These are phyloP conservation scores for Erythrophleum ivorense DNA, from an alignment of 331 rosid species.

Conservation along the genomic window DNA sequence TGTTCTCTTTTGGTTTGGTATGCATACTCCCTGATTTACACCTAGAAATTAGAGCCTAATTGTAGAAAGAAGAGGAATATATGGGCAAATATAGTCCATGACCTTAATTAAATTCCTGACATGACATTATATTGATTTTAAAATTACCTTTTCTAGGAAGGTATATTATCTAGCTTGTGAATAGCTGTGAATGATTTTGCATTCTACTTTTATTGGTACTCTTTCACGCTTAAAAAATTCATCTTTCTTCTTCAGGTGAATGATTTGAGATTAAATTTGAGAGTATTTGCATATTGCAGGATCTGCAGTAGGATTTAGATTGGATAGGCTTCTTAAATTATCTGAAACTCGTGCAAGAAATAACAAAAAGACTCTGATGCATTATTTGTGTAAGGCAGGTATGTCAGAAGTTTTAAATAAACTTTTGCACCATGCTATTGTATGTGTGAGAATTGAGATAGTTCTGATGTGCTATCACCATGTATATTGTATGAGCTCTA, in stretches of 20 bases:
- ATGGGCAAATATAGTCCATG: constrained; percentile 14
- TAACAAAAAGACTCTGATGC: constrained; percentile 38
- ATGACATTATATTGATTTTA: constrained; percentile 59
- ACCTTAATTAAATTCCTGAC: too few relatives aligned
- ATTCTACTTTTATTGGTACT: constrained; percentile 24
- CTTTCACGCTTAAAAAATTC: constrained; percentile 32
- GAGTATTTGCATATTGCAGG: constrained; percentile 62
- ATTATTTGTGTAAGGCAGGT: constrained; percentile 94
- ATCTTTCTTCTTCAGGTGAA: constrained; percentile 60
- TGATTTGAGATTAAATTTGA: constrained; percentile 71
- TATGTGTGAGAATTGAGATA: constrained; percentile 15
- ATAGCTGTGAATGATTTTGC: constrained; percentile 17
- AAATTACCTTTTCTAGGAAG: constrained; percentile 81
- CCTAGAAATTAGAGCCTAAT: background rate
- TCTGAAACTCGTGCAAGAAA: too few relatives aligned
- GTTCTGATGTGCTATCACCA: background rate
- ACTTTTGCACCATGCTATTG: background rate
- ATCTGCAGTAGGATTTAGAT: constrained; percentile 90
- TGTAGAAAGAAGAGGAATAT: background rate
- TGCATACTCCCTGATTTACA: background rate
- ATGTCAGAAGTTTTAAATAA: constrained; percentile 26
- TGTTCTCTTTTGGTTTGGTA: constrained; percentile 5
- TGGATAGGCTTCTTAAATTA: constrained; percentile 74
- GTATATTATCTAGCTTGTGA: constrained; percentile 44
- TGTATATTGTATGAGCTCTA: constrained; percentile 11